A percentile compares a stretch with the other conserved stretches of the same genome.
Evolutionary conservation across 2,329 filamentous ascomycete species (phyloP).

Genomic region (Botrytis galanthina): DNA sequence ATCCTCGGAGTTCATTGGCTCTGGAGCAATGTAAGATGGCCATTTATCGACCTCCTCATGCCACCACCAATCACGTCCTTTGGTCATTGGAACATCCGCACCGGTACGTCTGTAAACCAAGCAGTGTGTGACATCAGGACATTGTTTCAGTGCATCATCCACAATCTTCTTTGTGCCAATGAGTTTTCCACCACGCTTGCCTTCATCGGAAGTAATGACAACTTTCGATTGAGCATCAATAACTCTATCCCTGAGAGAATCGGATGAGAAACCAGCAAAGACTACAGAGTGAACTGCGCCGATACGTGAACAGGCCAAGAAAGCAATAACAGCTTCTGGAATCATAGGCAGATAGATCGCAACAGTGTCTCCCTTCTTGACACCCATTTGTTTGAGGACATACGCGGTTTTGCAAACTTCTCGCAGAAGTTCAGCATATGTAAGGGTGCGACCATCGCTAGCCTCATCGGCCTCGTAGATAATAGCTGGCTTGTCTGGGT

Average conservation of each 20-base stretch:
- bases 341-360: constrained; percentile 99
- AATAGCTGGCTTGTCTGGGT: constrained; percentile 90
- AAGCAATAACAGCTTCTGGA: constrained; percentile 86
- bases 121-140: constrained; percentile 79
- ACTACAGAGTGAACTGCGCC: constrained; percentile 96
- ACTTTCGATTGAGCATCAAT: constrained; percentile 87
- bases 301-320: constrained; percentile 88
- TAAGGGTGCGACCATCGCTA: constrained; percentile 80
- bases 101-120: constrained; percentile 96
- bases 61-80: constrained; percentile 93
- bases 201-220: constrained; percentile 95
- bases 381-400: constrained; percentile 90
- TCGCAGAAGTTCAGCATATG: constrained; percentile 87
- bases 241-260: constrained; percentile 93
- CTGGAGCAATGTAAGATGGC: constrained; percentile 86
- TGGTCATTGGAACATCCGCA: constrained; percentile 85
- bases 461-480: constrained; percentile 98
- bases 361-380: constrained; percentile 95
- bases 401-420: constrained; percentile 86
- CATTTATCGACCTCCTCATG: constrained; percentile 98
- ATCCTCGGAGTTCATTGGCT: constrained; percentile 88
- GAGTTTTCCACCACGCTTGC: constrained; percentile 94
- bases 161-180: constrained; percentile 99
- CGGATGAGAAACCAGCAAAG: constrained; percentile 95
- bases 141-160: constrained; percentile 94